Evolutionary conservation across 495 filamentous ascomycete species (phyloP).

Genomic region (Trichocladium uniseriatum): DNA sequence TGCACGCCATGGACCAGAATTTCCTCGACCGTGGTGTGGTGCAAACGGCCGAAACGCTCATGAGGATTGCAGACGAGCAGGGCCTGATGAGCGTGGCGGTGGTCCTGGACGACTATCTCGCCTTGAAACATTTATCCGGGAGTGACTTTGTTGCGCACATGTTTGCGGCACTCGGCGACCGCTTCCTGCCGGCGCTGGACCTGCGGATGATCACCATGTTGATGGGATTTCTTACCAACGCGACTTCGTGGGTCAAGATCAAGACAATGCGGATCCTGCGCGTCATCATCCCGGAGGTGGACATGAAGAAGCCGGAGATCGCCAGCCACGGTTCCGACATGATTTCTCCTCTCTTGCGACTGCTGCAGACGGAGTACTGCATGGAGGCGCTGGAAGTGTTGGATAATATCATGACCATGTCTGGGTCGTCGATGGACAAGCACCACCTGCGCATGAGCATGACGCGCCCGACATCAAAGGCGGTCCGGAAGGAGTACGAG

Average conservation of each 20-base stretch:
- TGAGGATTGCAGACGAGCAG: conserved; percentile 62
- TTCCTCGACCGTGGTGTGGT: conserved; percentile 45
- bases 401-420: conserved; percentile 90
- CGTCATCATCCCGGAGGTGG: conserved; percentile 77
- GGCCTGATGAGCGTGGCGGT: conserved; percentile 46
- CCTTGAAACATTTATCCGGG: conserved; percentile 55
- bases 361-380: conserved; percentile 89
- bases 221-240: conserved; percentile 86
- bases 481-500: conserved; percentile 87
- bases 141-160: conserved; percentile 71
- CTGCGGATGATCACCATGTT: conserved; percentile 78
- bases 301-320: conserved; percentile 88
- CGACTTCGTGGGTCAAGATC: conserved; percentile 76
- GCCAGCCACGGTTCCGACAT: conserved; percentile 87
- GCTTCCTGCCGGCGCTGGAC: conserved; percentile 77
- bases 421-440: conserved; percentile 83
- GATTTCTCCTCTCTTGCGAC: conserved; percentile 82
- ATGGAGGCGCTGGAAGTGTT: conserved; percentile 83
- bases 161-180: conserved; percentile 63
- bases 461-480: conserved; percentile 69
- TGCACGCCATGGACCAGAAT: conserved; percentile 65
- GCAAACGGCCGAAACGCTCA: conserved; percentile 57
- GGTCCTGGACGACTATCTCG: conserved; percentile 61
- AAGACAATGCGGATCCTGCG: conserved; percentile 86
- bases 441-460: conserved; percentile 97